Base-by-base conservation (phyloP, 2,329 filamentous ascomycete species). In the Trichophyton equinum region DNA sequence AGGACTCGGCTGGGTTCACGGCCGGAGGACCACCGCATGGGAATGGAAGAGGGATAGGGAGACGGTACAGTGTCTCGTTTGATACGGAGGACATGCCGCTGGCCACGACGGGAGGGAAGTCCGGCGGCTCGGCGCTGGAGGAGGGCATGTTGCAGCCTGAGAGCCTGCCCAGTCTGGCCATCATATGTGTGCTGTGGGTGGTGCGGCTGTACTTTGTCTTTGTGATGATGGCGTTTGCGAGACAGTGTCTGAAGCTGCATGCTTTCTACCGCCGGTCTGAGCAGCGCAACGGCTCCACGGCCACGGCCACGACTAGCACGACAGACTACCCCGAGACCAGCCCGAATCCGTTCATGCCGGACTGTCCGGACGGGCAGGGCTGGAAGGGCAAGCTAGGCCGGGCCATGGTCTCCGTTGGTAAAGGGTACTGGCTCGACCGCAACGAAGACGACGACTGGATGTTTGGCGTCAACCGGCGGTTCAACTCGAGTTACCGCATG, bases 151-250 rank as follows among this genome's bases (percentile, higher is more conserved):
- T 83, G 64, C 81, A 86, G 64, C 81, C 81, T 49, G 85, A 86
- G 68, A 84, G 81, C 70, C 80, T 88, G 68, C 86, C 89, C 64
- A 92, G 88, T 74, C 87, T 96, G 72, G 78, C 86, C 9, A 79
- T 95, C 60, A 88, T 96, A 63, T 81, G 82, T 36, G 74, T 81
- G 1, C 81, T 96, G 64, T 95, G 87, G 75, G 77, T 86, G 11
- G 78, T 95, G 46, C 82, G 91, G 33, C 73, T 91, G 33, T 96
- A 96, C 76, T 91, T 95, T 68, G 84, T 88, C 66, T 77, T 96
- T 42, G 81, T 96, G 60, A 84, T 95, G 72, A 85, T 95, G 75
- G 85, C 89, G 5, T 94, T 88, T 72, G 89, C 91, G 2, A 83
- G 89, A 64, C 83, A 86, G 70, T 86, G 89, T 13, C 76, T 96